Conservation (phyloP, 345 rosid genomes). For the Citrus maxima region DNA sequence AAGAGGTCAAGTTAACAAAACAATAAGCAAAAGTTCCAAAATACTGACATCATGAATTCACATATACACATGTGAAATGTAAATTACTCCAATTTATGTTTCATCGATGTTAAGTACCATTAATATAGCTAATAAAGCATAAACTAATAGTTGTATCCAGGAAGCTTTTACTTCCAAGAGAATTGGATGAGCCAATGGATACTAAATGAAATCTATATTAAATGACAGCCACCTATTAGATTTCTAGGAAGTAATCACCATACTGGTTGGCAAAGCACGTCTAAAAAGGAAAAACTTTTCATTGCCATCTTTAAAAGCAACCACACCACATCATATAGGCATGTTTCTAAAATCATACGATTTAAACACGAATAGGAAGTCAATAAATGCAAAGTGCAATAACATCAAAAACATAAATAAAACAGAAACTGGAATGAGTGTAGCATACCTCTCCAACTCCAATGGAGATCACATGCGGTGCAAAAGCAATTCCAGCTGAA, state of each 20-base stretch:
- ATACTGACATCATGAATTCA: neutral
- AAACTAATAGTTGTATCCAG: neutral
- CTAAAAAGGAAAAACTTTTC: neutral
- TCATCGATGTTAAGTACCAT: neutral
- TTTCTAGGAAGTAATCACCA: neutral
- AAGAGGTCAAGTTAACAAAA: neutral
- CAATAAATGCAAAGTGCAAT: slow-evolving; percentile 1
- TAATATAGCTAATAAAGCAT: neutral
- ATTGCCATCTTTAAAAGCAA: neutral
- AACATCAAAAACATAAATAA: neutral
- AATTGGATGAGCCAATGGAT: neutral
- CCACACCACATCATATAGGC: neutral
- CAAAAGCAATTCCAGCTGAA: slow-evolving; percentile 93
- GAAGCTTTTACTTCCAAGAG: neutral
- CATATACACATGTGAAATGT: neutral
- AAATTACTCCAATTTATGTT: neutral
- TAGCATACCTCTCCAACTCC: slow-evolving; percentile 77
- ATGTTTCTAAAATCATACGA: neutral
- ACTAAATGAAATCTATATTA: neutral
- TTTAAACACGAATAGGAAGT: neutral
- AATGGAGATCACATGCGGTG: slow-evolving; percentile 84
- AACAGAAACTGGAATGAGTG: slow-evolving; percentile 2
- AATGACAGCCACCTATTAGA: neutral
- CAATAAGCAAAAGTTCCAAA: neutral
- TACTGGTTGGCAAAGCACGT: neutral